Base-by-base conservation (phyloP, 352 stramenopile genomes). In the Ophiocytium majus region DNA sequence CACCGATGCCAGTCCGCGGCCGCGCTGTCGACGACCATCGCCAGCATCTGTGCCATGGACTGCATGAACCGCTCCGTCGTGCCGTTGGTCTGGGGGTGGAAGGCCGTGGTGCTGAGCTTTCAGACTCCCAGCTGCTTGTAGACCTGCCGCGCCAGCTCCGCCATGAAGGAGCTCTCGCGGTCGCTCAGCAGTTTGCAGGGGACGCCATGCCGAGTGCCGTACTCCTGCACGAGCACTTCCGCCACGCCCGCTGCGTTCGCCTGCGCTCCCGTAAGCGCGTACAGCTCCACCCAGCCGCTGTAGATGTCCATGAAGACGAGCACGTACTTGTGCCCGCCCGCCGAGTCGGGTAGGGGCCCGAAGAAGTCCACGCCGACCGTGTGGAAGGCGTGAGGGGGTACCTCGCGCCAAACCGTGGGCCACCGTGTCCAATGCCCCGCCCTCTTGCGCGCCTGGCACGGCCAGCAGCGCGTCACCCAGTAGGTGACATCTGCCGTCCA, bases 41-140 rank as follows among this genome's bases (percentile, higher is more conserved):
- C 75, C 5, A 57, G 75, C 5, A 80, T 80, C 35, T 80, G 75
- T 19, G 75, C n/a, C 75, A 80, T 50, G 10, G n/a, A 50, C 33
- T 80, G 75, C n/a, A 63, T 80, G 33, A 80, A 35, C 0, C 75
- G 75, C 35, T 80, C 75, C 0, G 14, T 0, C 33, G 19, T 43
- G 35, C 75, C 75, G 0, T 80, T 80, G 75, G 9, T 0, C 33
- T 43, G 28, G 35, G 5, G 75, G 10, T 80, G 75, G n/a, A 9
- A n/a, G 1, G 31, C 31, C 0, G 33, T 1, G 33, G 75, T 50
- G 75, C 31, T 80, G 35, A n/a, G 36, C n/a, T 80, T 80, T 28
- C 35, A 14, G 10, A 9, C 28, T 28, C 75, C 31, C n/a, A 80
- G 10, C 0, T 31, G 5, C 50, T 50, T n/a, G 31, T 57, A 50